Percentiles rank a stretch among this genome's conserved stretches.
Evolutionary conservation across 257 asterid genomes (phyloP).

Genomic region (Nyctanthes arbortristis): DNA sequence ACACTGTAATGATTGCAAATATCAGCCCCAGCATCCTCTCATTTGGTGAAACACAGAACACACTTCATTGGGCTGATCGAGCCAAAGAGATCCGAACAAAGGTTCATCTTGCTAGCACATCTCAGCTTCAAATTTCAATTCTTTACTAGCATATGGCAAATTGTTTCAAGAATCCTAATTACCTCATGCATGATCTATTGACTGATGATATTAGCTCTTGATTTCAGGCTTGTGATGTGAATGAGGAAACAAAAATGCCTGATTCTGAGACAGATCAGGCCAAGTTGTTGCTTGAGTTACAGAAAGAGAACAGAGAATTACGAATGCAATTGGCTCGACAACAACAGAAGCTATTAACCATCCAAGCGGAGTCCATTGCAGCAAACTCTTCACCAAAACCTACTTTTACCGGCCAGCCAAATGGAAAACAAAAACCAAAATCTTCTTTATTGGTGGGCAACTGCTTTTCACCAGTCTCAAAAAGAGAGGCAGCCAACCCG

Average conservation of each 20-base stretch:
- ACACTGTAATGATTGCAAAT: constrained; percentile 71
- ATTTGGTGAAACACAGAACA: constrained; percentile 64
- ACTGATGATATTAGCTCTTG: background rate
- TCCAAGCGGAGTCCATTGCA: constrained; percentile 62
- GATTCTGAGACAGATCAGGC: constrained; percentile 60
- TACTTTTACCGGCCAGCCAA: constrained; percentile 34
- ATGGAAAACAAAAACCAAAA: constrained; percentile 39
- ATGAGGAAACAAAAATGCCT: constrained; percentile 52
- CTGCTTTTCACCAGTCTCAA: constrained; percentile 61
- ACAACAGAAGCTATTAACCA: constrained; percentile 49
- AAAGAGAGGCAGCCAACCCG: constrained; percentile 38
- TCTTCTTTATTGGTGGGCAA: constrained; percentile 46
- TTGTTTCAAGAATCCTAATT: too few species aligned
- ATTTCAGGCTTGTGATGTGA: constrained; percentile 45
- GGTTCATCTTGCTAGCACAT: too few species aligned
- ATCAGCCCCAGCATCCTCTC: constrained; percentile 59
- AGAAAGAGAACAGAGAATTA: constrained; percentile 57
- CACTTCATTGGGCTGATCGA: constrained; percentile 76
- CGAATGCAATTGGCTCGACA: constrained; percentile 58
- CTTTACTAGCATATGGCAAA: too few species aligned
- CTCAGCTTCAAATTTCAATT: too few species aligned
- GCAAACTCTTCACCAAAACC: constrained; percentile 51
- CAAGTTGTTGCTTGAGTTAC: constrained; percentile 58
- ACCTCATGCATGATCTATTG: background rate
- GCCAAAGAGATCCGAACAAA: constrained; percentile 69